Evolutionary conservation across 441 rosid genomes (phyloP).

Genomic region (Croton setiger): DNA sequence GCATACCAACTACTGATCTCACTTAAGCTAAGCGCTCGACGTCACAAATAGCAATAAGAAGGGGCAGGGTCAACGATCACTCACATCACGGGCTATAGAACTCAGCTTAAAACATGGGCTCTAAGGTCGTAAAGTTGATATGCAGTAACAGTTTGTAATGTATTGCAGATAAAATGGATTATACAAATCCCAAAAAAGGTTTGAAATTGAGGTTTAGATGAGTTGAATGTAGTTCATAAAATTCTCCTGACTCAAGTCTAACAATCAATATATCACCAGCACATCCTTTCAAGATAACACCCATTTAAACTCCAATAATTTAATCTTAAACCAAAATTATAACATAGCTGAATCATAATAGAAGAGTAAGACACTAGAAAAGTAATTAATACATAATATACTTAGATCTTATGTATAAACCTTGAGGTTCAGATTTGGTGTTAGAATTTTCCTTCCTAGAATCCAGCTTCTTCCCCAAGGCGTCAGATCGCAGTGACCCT

Average conservation of each 20-base stretch:
- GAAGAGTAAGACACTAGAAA: not conserved
- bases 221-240: not conserved
- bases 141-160: not conserved
- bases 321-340: not conserved
- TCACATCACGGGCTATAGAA: no score
- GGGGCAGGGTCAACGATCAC: no score
- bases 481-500: conserved; percentile 45
- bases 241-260: not conserved
- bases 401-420: conserved; percentile 17
- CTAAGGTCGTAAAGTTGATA: not conserved
- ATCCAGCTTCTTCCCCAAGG: conserved; percentile 36
- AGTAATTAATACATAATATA: not conserved
- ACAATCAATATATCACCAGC: not conserved
- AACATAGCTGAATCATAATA: not conserved
- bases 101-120: not conserved
- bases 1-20: not conserved
- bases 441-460: conserved; percentile 34
- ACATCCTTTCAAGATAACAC: not conserved
- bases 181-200: not conserved
- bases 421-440: conserved; percentile 28
- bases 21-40: no score
- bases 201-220: not conserved
- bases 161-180: no score
- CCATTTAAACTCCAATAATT: not conserved
- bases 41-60: no score